These are phyloP conservation scores for Acanthamoeba castellanii DNA, from an alignment of 208 protist species.

Conservation along the genomic window DNA sequence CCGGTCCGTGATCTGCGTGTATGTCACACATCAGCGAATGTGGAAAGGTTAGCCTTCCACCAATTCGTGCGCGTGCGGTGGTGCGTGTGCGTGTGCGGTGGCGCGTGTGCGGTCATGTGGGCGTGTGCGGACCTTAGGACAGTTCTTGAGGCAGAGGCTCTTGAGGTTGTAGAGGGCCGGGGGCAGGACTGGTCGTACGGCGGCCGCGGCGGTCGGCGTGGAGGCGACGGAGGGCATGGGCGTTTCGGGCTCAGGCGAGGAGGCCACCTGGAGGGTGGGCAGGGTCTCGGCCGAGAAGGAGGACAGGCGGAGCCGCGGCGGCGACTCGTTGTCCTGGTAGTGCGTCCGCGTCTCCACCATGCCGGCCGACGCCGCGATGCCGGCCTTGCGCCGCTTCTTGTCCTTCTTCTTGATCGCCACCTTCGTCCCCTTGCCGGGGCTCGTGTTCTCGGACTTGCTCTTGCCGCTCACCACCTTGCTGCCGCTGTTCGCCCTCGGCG, in stretches of 20 bases:
- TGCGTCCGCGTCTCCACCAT: slow-evolving; percentile 23
- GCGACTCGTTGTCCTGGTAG: not conserved
- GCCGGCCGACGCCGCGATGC: slow-evolving; percentile 23
- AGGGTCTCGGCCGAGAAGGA: slow-evolving; percentile 50
- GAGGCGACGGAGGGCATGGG: not conserved
- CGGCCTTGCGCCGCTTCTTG: not conserved
- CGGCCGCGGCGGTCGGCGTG: not conserved
- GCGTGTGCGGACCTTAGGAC: not conserved
- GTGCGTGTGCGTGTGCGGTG: not conserved
- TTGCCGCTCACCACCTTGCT: not conserved
- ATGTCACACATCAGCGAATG: not conserved
- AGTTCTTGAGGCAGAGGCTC: slow-evolving; percentile 57
- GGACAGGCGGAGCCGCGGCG: not conserved
- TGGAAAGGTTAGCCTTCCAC: too few relatives aligned
- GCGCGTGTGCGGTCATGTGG: not conserved
- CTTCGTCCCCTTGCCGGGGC: not conserved
- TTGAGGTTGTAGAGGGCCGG: slow-evolving; percentile 61
- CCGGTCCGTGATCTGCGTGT: slow-evolving; percentile 20
- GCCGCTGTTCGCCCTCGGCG: not conserved
- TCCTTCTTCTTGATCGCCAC: not conserved
- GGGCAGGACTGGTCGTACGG: not conserved
- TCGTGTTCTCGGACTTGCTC: not conserved
- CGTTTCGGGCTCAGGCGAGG: not conserved
- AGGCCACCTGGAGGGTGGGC: not conserved
- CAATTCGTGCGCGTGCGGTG: too few relatives aligned